These are phyloP conservation scores for Stipa capillata DNA, from an alignment of 176 grass and related monocot genomes.

Conservation along the genomic window DNA sequence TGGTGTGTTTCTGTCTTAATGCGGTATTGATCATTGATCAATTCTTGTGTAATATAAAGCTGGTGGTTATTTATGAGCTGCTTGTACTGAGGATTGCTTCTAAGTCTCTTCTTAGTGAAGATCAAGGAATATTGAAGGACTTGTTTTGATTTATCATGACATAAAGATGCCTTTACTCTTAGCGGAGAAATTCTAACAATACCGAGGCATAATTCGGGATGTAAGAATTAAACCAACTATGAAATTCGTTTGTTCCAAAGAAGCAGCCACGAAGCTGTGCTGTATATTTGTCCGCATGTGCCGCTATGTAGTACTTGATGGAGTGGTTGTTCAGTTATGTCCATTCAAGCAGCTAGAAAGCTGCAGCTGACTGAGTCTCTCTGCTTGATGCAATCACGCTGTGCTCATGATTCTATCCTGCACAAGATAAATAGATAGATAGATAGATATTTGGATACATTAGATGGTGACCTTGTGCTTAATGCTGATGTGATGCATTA, in stretches of 20 bases:
- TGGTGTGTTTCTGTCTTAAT: no score
- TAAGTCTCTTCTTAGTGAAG: no score
- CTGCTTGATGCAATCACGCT: neutral
- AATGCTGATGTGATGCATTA: neutral
- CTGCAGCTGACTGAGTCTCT: conserved; percentile 12
- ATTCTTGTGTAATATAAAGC: neutral
- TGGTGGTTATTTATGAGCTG: neutral
- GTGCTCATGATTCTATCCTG: conserved; percentile 5
- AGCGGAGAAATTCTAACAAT: no score
- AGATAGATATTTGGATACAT: neutral
- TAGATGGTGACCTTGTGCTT: neutral
- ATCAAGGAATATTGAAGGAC: no score
- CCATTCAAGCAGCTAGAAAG: neutral
- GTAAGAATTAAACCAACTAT: no score
- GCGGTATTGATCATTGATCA: neutral
- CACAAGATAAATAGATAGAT: neutral
- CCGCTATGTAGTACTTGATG: neutral
- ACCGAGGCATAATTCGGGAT: no score
- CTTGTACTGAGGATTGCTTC: neutral
- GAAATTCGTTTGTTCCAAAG: no score
- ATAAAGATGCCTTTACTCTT: no score
- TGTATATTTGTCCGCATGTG: neutral
- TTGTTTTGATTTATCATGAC: no score
- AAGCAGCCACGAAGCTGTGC: no score
- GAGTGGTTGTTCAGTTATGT: conserved; percentile 30